Evolutionary conservation across 352 stramenopile genomes (phyloP).

Genomic region (Globisporangium perplexum): DNA sequence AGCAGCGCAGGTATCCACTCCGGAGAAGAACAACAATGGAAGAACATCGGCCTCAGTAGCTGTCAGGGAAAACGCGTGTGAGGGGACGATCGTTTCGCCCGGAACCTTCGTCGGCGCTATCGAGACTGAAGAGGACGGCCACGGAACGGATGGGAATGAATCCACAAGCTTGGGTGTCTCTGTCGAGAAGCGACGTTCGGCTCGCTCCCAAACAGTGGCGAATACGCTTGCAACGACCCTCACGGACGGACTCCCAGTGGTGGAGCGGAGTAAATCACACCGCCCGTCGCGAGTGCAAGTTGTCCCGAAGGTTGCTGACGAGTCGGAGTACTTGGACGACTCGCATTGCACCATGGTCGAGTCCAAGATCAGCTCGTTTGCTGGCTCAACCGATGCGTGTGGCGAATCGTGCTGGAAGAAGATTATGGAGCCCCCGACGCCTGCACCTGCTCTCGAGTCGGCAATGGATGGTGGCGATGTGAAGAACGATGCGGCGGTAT

Average conservation of each 20-base stretch:
- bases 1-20: neutral
- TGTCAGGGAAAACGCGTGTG: neutral
- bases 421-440: neutral
- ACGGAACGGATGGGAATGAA: conserved; percentile 7
- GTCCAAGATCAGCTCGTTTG: conserved; percentile 36
- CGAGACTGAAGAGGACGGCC: conserved; percentile 3
- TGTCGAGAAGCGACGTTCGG: conserved; percentile 48
- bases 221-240: conserved; percentile 47
- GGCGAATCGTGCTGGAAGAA: conserved; percentile 51
- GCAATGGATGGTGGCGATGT: neutral
- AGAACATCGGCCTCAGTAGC: neutral
- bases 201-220: conserved; percentile 44
- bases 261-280: conserved; percentile 19
- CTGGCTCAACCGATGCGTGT: conserved; percentile 22
- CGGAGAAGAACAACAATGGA: neutral
- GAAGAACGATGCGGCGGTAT: neutral
- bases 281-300: conserved; percentile 21
- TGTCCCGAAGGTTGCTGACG: conserved; percentile 23
- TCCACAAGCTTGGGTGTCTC: conserved; percentile 5
- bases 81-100: neutral
- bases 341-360: conserved; percentile 38
- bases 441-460: neutral
- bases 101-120: conserved; percentile 1
- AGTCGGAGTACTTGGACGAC: conserved; percentile 68
- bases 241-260: conserved; percentile 28